Base-by-base conservation (phyloP, 1,139 yeast species). In the Petasospora fabianii region DNA sequence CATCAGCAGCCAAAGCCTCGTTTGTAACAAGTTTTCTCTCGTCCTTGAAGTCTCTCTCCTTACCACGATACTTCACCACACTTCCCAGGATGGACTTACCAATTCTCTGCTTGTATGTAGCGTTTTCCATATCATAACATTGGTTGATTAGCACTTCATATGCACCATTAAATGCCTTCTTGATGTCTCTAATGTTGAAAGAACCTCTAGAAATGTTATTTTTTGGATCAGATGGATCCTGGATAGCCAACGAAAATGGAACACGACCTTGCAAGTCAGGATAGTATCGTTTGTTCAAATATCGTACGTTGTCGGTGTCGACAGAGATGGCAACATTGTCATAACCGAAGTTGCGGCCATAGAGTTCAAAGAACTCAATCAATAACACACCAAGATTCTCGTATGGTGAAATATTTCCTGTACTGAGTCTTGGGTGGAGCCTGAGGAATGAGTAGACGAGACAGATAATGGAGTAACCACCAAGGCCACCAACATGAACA, bases 401-500 rank as follows among this genome's bases (percentile, higher is more conserved):
- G 48, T 74, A 55, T 0, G 88, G 79, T 34, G 75, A 71, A 49
- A 90, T 82, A 36, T 79, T 77, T 8, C 75, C 69, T 0, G 95
- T 77, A 3, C 82, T 63, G 6, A 90, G 56, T 50, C 88, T 71
- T 11, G 97, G 97, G 60, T 92, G 98, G 42, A 84, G 65, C 49
- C 70, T 73, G 47, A 94, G 63, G 57, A 92, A 90, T 24, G 95
- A 84, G 55, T 84, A 84, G 27, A 87, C 88, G 56, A 92, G 62
- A 53, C 96, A 88, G 31, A 90, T 87, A 18, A 90, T 86, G 8
- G 97, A 80, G 58, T 84, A 92, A 0, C 98, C 98, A 22, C 99
- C 98, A 15, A 94, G 67, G 0, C 98, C 98, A 42, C 99, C 99
- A 17, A 83, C 82, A 55, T 85, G 95, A n/a, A 92, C 98, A 53